These are phyloP conservation scores for Amphicarpaea edgeworthii DNA, from an alignment of 306 rosid species.

Conservation along the genomic window DNA sequence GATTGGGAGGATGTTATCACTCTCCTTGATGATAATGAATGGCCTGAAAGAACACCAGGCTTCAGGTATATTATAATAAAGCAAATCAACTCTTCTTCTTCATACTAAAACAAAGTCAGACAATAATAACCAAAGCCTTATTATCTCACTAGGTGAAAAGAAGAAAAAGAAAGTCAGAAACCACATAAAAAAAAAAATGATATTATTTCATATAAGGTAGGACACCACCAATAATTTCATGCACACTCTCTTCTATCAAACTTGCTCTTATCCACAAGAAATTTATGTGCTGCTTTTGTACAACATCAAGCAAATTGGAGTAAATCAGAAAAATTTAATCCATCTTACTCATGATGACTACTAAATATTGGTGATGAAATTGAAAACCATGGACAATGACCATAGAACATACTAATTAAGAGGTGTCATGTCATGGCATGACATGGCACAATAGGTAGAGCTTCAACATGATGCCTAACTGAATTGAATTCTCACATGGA, in stretches of 20 bases:
- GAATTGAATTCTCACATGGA: constrained; percentile 15
- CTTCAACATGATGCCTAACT: constrained; percentile 37
- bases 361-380: background rate
- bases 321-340: constrained; percentile 6
- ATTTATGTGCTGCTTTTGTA: background rate
- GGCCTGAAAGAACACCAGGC: constrained; percentile 79
- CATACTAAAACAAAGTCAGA: constrained; percentile 19
- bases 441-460: constrained; percentile 29
- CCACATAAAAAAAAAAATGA: constrained; percentile 28
- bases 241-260: constrained; percentile 21
- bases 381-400: constrained; percentile 28
- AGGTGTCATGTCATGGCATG: constrained; percentile 7
- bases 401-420: constrained; percentile 10
- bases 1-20: constrained; percentile 98
- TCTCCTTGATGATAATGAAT: constrained; percentile 73
- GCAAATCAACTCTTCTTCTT: constrained; percentile 14
- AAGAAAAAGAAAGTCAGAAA: background rate
- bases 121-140: background rate
- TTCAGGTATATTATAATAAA: constrained; percentile 81
- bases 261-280: constrained; percentile 13
- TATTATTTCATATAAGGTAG: constrained; percentile 32
- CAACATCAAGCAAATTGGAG: background rate
- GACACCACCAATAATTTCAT: constrained; percentile 23
- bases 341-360: background rate
- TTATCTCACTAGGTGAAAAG: background rate